Conservation (phyloP, 495 filamentous ascomycete genomes). For the Penicillium lividum region DNA sequence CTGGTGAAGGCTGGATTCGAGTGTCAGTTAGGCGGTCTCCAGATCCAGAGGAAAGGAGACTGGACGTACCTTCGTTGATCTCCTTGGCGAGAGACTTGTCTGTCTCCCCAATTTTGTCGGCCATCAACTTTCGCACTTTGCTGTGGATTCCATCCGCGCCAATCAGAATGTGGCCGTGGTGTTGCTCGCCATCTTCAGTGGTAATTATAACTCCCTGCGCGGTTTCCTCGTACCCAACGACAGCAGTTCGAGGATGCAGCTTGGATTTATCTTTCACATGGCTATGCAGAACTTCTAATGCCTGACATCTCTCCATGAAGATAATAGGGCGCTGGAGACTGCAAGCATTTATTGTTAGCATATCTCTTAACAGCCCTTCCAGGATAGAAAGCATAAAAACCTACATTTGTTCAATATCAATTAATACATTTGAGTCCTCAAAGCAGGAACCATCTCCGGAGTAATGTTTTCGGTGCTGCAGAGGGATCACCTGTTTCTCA, state of each 20-base stretch:
- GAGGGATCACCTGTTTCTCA: constrained; percentile 17
- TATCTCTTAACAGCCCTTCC: too few species aligned
- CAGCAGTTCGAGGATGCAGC: constrained; percentile 15
- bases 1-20: constrained; percentile 18
- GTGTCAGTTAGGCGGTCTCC: neutral
- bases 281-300: constrained; percentile 13
- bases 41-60: neutral
- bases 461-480: constrained; percentile 16
- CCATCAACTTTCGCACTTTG: constrained; percentile 38
- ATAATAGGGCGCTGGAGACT: constrained; percentile 20
- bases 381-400: neutral
- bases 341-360: too few species aligned
- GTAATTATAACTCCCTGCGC: constrained; percentile 11
- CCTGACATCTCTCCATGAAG: constrained; percentile 21
- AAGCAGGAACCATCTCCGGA: constrained; percentile 12
- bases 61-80: constrained; percentile 11
- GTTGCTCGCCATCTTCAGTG: constrained; percentile 11
- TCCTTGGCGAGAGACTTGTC: constrained; percentile 9
- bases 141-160: constrained; percentile 53
- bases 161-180: constrained; percentile 42
- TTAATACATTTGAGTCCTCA: constrained; percentile 12
- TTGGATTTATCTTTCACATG: constrained; percentile 17
- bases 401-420: constrained; percentile 14
- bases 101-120: constrained; percentile 28
- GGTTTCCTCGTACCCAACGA: constrained; percentile 19